Base-by-base conservation (phyloP, 805 yeast genomes). In the Nakazawaea ishiwadae region DNA sequence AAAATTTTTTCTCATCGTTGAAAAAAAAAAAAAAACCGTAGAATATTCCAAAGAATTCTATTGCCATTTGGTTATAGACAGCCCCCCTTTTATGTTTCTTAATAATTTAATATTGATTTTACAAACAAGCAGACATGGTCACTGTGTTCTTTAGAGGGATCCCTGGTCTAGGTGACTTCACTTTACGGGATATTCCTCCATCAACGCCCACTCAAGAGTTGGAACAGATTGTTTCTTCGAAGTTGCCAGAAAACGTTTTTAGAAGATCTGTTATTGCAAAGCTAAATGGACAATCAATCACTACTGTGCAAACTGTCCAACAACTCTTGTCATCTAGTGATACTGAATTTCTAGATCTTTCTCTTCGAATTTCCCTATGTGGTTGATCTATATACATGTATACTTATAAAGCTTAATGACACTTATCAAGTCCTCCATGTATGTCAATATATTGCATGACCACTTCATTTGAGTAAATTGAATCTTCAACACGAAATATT, bases 211-310 rank as follows among this genome's bases (percentile, higher is more conserved):
- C 43, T 10, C 34, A 39, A 15, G n/a, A 4, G 12, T 23, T 39
- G 16, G 35, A 39, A 11, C 16, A 18, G 9, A 20, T 11, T 9
- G 17, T 39, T 9, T 4, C n/a, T 4, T 8, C 16, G 2, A 20
- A 20, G 15, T 12, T 39, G 8, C 43, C 43, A 3, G 18, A 18
- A 12, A 11, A 8, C 19, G 34, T 39, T 7, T 19, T 26, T 1
- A 27, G 21, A 12, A 27, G 35, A 16, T 28, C 28, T 10, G 28
- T 39, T 11, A 39, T 39, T 11, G 6, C 43, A 10, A 33, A 33
- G 21, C 21, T 39, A 31, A 28, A 39, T 21, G 43, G 43, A 4
- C 43, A 33, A 34, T 32, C 43, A 4, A 39, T 39, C 30, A 28
- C 33, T 23, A 33, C 38, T 15, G 43, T 34, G 3, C 29, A 31